Evolutionary conservation across 495 filamentous ascomycete genomes (phyloP).

Genomic region (Podospora conica): DNA sequence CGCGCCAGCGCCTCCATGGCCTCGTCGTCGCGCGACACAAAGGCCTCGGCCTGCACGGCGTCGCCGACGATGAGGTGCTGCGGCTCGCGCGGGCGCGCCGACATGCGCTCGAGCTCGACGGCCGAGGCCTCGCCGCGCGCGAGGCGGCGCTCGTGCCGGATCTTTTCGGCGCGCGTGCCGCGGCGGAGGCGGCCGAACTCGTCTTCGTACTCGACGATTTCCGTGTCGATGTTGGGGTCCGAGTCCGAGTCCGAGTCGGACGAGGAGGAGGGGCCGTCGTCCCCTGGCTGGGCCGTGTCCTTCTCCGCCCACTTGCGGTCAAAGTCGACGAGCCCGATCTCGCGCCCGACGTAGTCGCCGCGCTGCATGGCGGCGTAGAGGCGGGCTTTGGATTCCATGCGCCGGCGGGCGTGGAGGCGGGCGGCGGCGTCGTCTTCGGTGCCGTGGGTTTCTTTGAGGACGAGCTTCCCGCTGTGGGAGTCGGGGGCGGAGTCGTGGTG

Average conservation of each 20-base stretch:
- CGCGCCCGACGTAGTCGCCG: slow-evolving; percentile 54
- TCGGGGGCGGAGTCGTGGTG: slow-evolving; percentile 12
- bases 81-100: slow-evolving; percentile 54
- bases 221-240: slow-evolving; percentile 40
- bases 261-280: slow-evolving; percentile 29
- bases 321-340: slow-evolving; percentile 75
- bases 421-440: slow-evolving; percentile 43
- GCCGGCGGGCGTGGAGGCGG: slow-evolving; percentile 57
- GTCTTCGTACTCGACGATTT: slow-evolving; percentile 75
- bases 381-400: slow-evolving; percentile 80
- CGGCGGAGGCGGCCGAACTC: slow-evolving; percentile 77
- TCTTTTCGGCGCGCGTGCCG: slow-evolving; percentile 58
- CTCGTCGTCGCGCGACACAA: slow-evolving; percentile 57
- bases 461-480: slow-evolving; percentile 25
- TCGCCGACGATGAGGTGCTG: slow-evolving; percentile 74
- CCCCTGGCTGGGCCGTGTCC: slow-evolving; percentile 23
- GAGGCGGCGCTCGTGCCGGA: slow-evolving; percentile 45
- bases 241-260: slow-evolving; percentile 39
- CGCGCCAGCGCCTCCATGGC: slow-evolving; percentile 67
- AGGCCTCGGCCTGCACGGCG: slow-evolving; percentile 73
- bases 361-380: slow-evolving; percentile 80
- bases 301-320: slow-evolving; percentile 86
- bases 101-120: slow-evolving; percentile 42
- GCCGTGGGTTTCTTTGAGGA: slow-evolving; percentile 36
- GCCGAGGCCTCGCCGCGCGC: slow-evolving; percentile 39